Evolutionary conservation across 73 alveolate species (phyloP), one percentile per base, ranked within the genome.

Genomic region (Tetrahymena elliotti): DNA sequence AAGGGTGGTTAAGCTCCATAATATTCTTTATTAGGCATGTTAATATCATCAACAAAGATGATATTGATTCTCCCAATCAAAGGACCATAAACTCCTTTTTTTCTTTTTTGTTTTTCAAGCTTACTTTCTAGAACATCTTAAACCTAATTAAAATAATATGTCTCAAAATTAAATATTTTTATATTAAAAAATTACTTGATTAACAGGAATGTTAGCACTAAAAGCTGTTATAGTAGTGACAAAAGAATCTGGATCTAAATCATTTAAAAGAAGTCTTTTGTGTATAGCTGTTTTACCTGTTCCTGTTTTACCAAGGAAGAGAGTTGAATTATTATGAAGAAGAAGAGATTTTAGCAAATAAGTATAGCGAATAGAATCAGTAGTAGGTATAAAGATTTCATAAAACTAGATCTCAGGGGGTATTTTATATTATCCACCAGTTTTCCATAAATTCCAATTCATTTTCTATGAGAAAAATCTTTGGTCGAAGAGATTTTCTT

Each of bases 1-100:
- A 99, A 95, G 3, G 99, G 99, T 41, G 99, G 99, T 93, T 99
- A 98, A 15, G 99, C 99, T 15, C 99, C 99, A 93, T 98, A 99
- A 40, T 98, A 99, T 96, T 98, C 99, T 96, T 99, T 98, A 93
- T 96, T 97, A 18, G 99, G 99, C 99, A 99, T 98, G 96, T 98
- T 98, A 52, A 99, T 96, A 96, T 99, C 99, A 97, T 99, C 99
- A 94, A 99, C 97, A 95, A 98, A 99, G 36, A 99, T 98, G 41
- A 99, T 99, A 95, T 97, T 98, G 18, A 98, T 97, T 84, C 98
- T 97, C 83, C 99, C 99, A 9, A 99, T 98, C 15, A 99, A 98
- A 84, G 99, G 99, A 54, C 99, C 98, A 83, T 98, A 98, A 31
- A 99, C 98, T 0, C 99, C 99, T 96, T 99, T 98, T 95, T 99